Conservation (phyloP, 2,329 filamentous ascomycete genomes). For the Anthostomella pinea region DNA sequence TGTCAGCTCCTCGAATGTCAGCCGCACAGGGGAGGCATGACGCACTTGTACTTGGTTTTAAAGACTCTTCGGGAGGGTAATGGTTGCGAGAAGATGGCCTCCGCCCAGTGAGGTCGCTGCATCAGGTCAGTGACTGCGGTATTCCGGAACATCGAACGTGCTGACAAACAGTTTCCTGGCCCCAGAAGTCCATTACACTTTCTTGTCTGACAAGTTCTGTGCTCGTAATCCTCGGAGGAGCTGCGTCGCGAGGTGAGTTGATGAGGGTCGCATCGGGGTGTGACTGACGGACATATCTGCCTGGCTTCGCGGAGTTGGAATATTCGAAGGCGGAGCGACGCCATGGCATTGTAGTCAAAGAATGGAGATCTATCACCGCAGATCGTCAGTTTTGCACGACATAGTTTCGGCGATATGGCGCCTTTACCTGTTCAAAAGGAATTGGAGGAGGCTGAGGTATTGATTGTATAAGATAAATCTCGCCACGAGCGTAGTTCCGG, state of each 20-base stretch:
- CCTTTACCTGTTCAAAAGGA: conserved; percentile 54
- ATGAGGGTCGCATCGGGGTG: conserved; percentile 24
- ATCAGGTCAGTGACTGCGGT: conserved; percentile 1
- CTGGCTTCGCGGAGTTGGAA: conserved; percentile 51
- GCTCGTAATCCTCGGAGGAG: conserved; percentile 27
- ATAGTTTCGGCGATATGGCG: no score
- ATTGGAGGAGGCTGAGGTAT: conserved; percentile 48
- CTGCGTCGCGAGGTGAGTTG: conserved; percentile 14
- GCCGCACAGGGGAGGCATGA: conserved; percentile 3
- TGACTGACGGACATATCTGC: conserved; percentile 45
- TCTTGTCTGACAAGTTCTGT: conserved; percentile 25
- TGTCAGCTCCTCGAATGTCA: conserved; percentile 4
- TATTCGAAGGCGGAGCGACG: conserved; percentile 46
- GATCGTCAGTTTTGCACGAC: conserved; percentile 9
- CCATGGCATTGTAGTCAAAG: conserved; percentile 56
- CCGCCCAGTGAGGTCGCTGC: conserved; percentile 57
- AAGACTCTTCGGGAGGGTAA: conserved; percentile 50
- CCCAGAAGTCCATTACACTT: conserved; percentile 28
- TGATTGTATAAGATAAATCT: conserved; percentile 56
- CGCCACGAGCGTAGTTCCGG: conserved; percentile 48
- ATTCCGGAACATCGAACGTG: conserved; percentile 7
- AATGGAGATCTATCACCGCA: conserved; percentile 40
- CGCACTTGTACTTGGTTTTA: conserved; percentile 39
- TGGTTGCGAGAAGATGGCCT: conserved; percentile 56
- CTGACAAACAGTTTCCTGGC: conserved; percentile 25